Evolutionary conservation across 2,329 filamentous ascomycete species (phyloP), one percentile per base, ranked within the genome.

Genomic region (Fusarium coffeatum): DNA sequence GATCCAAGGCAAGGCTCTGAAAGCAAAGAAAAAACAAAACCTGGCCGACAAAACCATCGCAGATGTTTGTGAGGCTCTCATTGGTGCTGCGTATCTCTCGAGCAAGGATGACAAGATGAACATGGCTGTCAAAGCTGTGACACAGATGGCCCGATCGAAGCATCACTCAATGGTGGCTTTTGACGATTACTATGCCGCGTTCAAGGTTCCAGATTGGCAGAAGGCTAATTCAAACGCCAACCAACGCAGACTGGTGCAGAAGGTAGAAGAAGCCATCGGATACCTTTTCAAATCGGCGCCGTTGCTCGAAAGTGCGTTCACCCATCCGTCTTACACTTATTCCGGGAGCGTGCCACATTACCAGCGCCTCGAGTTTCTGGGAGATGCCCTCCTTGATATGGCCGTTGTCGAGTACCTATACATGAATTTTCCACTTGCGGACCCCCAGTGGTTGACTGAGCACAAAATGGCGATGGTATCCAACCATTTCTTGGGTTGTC

Each of bases 401-500:
- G 91, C 86, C 13, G 93, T 91, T 74, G 90, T 98, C 57, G 92
- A 94, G 72, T 89, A 93, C 73, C 85, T 99, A 6, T 98, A 93
- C 80, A 86, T 89, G 71, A 85, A 84, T 6, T 93, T 92, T 72
- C 93, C 94, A 0, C 83, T 88, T 54, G 92, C 91, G 61, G 94
- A 97, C 75, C 95, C 96, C 0, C 94, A 98, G 78, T 98, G 95
- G 95, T 85, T 99, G 63, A 98, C 96, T 0, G 96, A 98, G 80
- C 95, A 98, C 85, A 98, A 98, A 82, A 98, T 97, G 90, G 93
- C 94, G n/a, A 98, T 99, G 93, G 94, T 96, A 0, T 96, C 93
- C 55, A 99, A 99, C 81, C 94, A 94, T 65, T 99, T 98, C 76
- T 86, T 98, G 2, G 93, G 92, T 2, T 93, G 90, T 20, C 83